These are phyloP conservation scores for Rhipidocladum racemiflorum DNA, from an alignment of 176 grass and related monocot genomes.

Conservation along the genomic window DNA sequence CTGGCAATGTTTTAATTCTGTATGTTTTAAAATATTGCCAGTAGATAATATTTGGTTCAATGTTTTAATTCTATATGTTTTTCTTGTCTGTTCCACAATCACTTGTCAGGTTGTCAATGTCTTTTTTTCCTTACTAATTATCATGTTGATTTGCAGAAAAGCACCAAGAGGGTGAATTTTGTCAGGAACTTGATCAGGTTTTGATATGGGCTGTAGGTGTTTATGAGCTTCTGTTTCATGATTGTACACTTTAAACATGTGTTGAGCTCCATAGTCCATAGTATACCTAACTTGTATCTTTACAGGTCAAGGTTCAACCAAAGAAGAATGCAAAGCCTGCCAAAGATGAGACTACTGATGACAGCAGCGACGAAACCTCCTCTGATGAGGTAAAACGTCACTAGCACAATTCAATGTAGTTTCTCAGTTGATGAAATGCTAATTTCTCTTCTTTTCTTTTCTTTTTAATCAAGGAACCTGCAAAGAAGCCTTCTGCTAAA, in stretches of 20 bases:
- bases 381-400: conserved; percentile 59
- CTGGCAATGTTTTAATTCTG: too few species aligned
- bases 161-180: too few species aligned
- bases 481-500: conserved; percentile 53
- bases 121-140: too few species aligned
- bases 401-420: background rate
- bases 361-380: conserved; percentile 50
- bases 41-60: too few species aligned
- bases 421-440: background rate
- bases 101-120: too few species aligned
- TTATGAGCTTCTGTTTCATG: background rate
- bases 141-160: too few species aligned
- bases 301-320: conserved; percentile 50
- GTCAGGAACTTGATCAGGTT: too few species aligned
- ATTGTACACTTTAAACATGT: background rate
- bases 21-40: too few species aligned
- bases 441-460: conserved; percentile 15
- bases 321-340: conserved; percentile 50
- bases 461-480: conserved; percentile 52
- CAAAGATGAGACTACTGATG: conserved; percentile 52
- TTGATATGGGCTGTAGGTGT: background rate
- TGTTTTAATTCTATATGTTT: too few species aligned
- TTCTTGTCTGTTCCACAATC: too few species aligned
- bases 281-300: background rate
- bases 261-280: background rate